phyloP scores from a whole-genome alignment of 257 asterid species.

The Orobanche coerulescens region DNA sequence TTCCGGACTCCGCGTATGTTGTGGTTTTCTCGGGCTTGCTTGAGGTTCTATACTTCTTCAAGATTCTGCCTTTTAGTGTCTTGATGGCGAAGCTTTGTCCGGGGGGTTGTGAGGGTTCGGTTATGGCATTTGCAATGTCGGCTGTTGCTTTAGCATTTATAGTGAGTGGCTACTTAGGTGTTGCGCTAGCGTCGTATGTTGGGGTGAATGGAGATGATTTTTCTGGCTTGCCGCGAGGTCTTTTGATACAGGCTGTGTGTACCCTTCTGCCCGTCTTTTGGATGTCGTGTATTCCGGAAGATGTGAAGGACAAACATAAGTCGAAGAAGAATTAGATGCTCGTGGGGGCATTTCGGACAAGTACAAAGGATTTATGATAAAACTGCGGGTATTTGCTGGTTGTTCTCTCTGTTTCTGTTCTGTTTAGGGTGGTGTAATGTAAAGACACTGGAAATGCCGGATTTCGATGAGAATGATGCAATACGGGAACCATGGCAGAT shows the following conservation, averaged over 20 bases:
- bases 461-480: not conserved
- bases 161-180: constrained; percentile 82
- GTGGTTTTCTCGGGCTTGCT: constrained; percentile 67
- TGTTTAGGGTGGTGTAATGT: not conserved
- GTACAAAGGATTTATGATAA: not conserved
- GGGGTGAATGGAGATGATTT: constrained; percentile 64
- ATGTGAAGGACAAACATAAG: constrained; percentile 33
- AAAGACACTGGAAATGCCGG: not conserved
- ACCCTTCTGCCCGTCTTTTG: constrained; percentile 64
- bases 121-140: constrained; percentile 90
- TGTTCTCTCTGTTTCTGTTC: not conserved
- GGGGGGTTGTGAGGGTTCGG: constrained; percentile 88
- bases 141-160: constrained; percentile 70
- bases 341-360: not conserved
- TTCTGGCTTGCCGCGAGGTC: constrained; percentile 52
- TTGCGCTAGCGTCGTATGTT: constrained; percentile 53
- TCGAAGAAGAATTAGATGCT: constrained; percentile 41
- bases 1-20: constrained; percentile 67
- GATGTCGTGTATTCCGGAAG: constrained; percentile 56
- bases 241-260: constrained; percentile 68
- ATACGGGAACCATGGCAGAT: too few species aligned
- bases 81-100: constrained; percentile 88
- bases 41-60: constrained; percentile 71
- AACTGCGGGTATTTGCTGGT: not conserved
- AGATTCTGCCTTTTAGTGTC: constrained; percentile 73